phyloP scores from a whole-genome alignment of 257 asterid species.

The Coffea canephora region DNA sequence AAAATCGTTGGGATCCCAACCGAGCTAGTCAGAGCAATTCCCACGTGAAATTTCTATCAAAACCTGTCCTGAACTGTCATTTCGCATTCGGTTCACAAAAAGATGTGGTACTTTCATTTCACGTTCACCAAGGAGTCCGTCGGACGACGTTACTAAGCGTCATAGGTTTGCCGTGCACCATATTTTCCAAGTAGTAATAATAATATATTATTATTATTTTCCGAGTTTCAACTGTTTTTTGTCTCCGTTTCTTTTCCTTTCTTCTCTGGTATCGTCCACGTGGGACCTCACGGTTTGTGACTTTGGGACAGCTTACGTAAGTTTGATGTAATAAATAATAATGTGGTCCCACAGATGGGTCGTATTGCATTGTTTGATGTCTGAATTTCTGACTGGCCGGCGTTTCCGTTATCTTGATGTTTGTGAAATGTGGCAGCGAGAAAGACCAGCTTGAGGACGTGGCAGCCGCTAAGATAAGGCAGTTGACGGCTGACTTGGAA shows the following conservation, averaged over 20 bases:
- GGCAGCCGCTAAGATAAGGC: slow-evolving; percentile 70
- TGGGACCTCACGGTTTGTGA: slow-evolving; percentile 18
- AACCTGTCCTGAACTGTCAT: slow-evolving; percentile 38
- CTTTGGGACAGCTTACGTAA: no score
- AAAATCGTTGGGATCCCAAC: slow-evolving; percentile 26
- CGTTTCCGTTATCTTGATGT: not conserved
- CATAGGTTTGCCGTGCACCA: not conserved
- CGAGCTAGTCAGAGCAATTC: not conserved
- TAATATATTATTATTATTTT: no score
- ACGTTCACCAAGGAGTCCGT: not conserved
- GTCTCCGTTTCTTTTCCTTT: not conserved
- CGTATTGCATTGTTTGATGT: not conserved
- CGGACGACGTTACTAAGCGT: slow-evolving; percentile 5
- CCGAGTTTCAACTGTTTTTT: not conserved
- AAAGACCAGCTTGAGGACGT: slow-evolving; percentile 57
- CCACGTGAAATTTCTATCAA: not conserved
- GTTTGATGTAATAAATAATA: not conserved
- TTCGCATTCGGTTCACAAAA: not conserved
- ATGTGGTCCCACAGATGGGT: slow-evolving; percentile 17
- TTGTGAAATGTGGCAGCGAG: slow-evolving; percentile 36
- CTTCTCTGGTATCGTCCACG: not conserved
- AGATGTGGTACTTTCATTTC: not conserved
- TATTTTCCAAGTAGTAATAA: no score
- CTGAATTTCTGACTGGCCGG: slow-evolving; percentile 10
- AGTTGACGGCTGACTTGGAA: slow-evolving; percentile 62